Evolutionary conservation across 345 rosid species (phyloP).

Genomic region (Citrus maxima): DNA sequence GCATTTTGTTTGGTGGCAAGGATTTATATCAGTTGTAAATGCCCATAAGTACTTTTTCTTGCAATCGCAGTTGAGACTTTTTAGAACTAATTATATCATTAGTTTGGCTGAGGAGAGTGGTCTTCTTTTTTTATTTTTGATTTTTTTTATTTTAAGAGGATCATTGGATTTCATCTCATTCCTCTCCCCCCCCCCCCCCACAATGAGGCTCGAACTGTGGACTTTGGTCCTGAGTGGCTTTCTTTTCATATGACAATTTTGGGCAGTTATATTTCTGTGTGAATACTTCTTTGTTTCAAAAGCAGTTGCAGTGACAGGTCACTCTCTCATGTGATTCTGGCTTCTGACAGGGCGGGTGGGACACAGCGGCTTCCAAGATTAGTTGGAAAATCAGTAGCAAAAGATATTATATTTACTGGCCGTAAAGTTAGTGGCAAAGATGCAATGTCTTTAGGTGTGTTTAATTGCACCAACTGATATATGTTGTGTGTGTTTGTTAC

Average conservation of each 20-base stretch:
- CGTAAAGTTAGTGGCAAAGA: constrained; percentile 67
- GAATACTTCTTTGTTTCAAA: background rate
- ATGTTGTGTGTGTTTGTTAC: background rate
- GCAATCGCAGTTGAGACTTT: background rate
- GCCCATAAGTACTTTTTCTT: background rate
- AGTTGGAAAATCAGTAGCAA: constrained; percentile 75
- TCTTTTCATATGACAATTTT: background rate
- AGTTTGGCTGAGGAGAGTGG: background rate
- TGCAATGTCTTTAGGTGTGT: constrained; percentile 63
- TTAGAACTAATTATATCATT: background rate
- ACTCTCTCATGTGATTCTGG: constrained; percentile 11
- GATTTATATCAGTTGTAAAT: background rate
- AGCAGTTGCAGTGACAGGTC: background rate
- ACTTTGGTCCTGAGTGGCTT: background rate
- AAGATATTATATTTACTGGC: constrained; percentile 85
- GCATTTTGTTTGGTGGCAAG: background rate
- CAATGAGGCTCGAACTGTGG: no score
- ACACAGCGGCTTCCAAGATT: constrained; percentile 88
- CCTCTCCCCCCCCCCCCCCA: fast-evolving
- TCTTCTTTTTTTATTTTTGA: background rate
- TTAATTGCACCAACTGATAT: background rate
- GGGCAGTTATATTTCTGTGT: background rate
- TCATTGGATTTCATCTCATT: no score
- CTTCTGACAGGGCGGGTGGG: constrained; percentile 76
- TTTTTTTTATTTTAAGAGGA: no score